phyloP scores from a whole-genome alignment of 306 rosid genomes.

The Cotoneaster glaucophyllus region DNA sequence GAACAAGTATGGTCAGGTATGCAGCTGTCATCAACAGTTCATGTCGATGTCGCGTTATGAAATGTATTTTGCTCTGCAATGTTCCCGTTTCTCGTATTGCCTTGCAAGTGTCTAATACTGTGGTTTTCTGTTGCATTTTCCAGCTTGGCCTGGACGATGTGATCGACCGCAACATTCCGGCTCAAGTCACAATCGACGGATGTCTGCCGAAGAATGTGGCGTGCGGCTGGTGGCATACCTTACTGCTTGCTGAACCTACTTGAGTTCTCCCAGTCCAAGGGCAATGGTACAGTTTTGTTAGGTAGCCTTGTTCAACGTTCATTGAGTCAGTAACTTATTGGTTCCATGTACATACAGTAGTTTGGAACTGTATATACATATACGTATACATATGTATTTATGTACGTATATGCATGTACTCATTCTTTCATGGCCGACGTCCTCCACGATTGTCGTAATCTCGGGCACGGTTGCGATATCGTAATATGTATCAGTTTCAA shows the following conservation, averaged over 20 bases:
- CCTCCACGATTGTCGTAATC: conserved; percentile 26
- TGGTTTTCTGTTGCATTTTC: conserved; percentile 13
- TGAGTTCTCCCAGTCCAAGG: conserved; percentile 28
- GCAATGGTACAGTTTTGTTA: conserved; percentile 73
- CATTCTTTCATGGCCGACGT: conserved; percentile 41
- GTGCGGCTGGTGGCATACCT: conserved; percentile 99
- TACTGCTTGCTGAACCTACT: conserved; percentile 69
- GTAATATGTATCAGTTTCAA: neutral
- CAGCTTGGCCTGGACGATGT: conserved; percentile 97
- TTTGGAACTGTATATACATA: neutral
- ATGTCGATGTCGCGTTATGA: neutral
- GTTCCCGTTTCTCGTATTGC: neutral
- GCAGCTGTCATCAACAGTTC: neutral
- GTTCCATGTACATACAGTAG: conserved; percentile 44
- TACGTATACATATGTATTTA: conserved; percentile 7
- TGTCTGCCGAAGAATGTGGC: conserved; percentile 59
- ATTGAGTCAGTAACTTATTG: conserved; percentile 19
- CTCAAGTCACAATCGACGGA: conserved; percentile 60
- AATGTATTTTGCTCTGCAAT: neutral
- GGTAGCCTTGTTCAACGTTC: conserved; percentile 56
- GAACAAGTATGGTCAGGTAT: conserved; percentile 99
- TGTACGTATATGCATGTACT: conserved; percentile 30
- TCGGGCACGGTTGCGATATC: conserved; percentile 4
- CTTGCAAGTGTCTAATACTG: neutral
- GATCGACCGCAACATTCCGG: conserved; percentile 83